Evolutionary conservation across 2,329 filamentous ascomycete genomes (phyloP), one percentile per base, ranked within the genome.

Genomic region (Lecanicillium sp.): DNA sequence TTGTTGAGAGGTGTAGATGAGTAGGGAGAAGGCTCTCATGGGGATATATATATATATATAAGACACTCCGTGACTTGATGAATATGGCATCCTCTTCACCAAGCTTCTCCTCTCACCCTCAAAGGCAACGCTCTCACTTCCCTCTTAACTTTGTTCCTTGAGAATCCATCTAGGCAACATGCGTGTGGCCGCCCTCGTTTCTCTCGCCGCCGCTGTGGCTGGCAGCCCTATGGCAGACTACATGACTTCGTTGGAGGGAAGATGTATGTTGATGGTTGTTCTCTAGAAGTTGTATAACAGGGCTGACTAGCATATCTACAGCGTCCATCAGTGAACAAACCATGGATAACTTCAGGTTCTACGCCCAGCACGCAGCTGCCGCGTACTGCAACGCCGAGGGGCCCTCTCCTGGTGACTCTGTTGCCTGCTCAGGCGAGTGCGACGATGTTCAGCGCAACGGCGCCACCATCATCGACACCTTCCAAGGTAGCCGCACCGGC

Each of bases 311-410:
- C n/a, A n/a, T n/a, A n/a, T n/a, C n/a, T n/a, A n/a, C n/a, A n/a
- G 19, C 8, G 49, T 33, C 32, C 33, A 11, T 33, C 14, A 33
- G 27, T 29, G 53, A 3, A 50, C 57, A 9, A 59, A 72, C 26
- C 5, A 48, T 73, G 12, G 52, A 55, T 50, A 66, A 64, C 49
- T 64, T 79, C 52, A 57, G 67, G 43, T 72, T 74, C 57, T 80
- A 70, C 54, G 65, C 69, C 24, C 70, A 81, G 60, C 77, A 77
- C 54, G 63, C 76, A 3, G 70, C 65, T 2, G 73, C 76, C 3
- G 65, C 71, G 3, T 78, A 78, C 61, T 81, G 78, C 66, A 79
- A 79, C 61, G 67, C 60, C 44, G 58, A 69, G 3, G 62, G 57
- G 3, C 39, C 35, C 10, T 32, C 61, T 2, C 54, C 65, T 1